Conservation (phyloP, 805 yeast genomes). For the Komagataella populi region DNA sequence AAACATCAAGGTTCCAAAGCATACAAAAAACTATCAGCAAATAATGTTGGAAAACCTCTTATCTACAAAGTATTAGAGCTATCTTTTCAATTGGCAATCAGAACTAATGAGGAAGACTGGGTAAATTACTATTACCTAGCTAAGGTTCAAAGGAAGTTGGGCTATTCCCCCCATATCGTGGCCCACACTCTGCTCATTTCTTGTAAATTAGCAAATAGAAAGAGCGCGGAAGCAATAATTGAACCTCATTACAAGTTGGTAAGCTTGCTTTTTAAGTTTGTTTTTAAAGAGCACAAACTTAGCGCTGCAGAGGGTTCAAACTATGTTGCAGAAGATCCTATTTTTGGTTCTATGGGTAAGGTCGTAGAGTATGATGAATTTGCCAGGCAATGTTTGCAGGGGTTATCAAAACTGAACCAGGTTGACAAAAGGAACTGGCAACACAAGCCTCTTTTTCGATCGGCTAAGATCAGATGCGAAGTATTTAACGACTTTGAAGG, state of each 20-base stretch:
- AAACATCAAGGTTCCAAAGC: slow-evolving; percentile 12
- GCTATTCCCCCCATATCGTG: slow-evolving; percentile 14
- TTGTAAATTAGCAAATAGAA: slow-evolving; percentile 24
- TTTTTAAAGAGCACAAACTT: slow-evolving; percentile 19
- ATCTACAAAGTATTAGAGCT: slow-evolving; percentile 21
- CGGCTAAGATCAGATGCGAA: slow-evolving; percentile 48
- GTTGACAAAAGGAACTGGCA: slow-evolving; percentile 86
- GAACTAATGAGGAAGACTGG: slow-evolving; percentile 43
- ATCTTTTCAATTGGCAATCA: slow-evolving; percentile 32
- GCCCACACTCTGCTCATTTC: slow-evolving; percentile 30
- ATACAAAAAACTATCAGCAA: slow-evolving; percentile 2
- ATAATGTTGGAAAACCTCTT: slow-evolving; percentile 17
- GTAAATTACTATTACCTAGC: slow-evolving; percentile 39
- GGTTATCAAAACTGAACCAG: slow-evolving; percentile 31
- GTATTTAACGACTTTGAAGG: slow-evolving; percentile 34
- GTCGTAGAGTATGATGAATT: slow-evolving; percentile 13
- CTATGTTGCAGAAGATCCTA: slow-evolving; percentile 23
- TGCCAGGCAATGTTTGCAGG: slow-evolving; percentile 24
- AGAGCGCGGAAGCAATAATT: slow-evolving; percentile 39
- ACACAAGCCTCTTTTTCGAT: slow-evolving; percentile 66
- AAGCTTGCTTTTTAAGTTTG: slow-evolving; percentile 44
- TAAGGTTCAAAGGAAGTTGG: slow-evolving; percentile 42
- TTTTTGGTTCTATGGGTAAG: slow-evolving; percentile 8
- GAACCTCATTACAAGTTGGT: slow-evolving; percentile 71
- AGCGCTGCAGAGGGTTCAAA: slow-evolving; percentile 22